A percentile compares a stretch with the other conserved stretches of the same genome.
Evolutionary conservation across 208 protist genomes (phyloP).

Genomic region (Acanthamoeba royreba): DNA sequence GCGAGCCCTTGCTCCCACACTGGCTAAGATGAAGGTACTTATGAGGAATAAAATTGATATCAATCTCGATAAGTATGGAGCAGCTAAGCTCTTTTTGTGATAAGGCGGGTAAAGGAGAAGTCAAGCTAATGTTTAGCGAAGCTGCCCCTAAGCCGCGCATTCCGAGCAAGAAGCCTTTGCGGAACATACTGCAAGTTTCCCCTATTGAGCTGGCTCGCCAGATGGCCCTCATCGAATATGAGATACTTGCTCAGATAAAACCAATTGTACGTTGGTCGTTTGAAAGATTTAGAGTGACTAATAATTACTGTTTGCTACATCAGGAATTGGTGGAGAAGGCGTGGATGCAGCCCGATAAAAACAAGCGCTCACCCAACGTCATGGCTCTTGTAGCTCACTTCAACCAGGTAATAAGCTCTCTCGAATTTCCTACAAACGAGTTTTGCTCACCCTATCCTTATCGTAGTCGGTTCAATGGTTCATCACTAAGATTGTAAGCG

Average conservation of each 20-base stretch:
- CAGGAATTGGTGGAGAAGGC: slow-evolving; percentile 46
- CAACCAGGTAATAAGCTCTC: slow-evolving; percentile 38
- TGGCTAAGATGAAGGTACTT: slow-evolving; percentile 30
- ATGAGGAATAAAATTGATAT: too few species aligned
- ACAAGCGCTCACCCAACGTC: background rate
- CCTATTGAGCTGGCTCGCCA: slow-evolving; percentile 36
- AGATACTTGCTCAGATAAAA: slow-evolving; percentile 28
- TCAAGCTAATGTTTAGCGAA: slow-evolving; percentile 46
- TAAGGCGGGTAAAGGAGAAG: background rate
- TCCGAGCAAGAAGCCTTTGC: background rate
- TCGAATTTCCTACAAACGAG: too few species aligned
- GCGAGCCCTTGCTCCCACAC: background rate
- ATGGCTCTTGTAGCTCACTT: slow-evolving; percentile 37
- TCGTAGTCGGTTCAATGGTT: slow-evolving; percentile 44
- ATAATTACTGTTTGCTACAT: too few species aligned
- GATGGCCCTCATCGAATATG: slow-evolving; percentile 37
- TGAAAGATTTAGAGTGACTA: too few species aligned
- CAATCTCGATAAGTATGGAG: background rate
- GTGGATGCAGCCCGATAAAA: background rate
- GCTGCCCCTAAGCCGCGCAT: slow-evolving; percentile 3
- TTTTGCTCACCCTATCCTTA: too few species aligned
- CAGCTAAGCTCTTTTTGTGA: background rate
- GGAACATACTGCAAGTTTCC: background rate
- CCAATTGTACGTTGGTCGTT: slow-evolving; percentile 7
- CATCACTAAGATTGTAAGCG: slow-evolving; percentile 26